A percentile compares a stretch with the other conserved stretches of the same genome.
Evolutionary conservation across 305 asterid species (phyloP).

Genomic region (Ilex paraguariensis): DNA sequence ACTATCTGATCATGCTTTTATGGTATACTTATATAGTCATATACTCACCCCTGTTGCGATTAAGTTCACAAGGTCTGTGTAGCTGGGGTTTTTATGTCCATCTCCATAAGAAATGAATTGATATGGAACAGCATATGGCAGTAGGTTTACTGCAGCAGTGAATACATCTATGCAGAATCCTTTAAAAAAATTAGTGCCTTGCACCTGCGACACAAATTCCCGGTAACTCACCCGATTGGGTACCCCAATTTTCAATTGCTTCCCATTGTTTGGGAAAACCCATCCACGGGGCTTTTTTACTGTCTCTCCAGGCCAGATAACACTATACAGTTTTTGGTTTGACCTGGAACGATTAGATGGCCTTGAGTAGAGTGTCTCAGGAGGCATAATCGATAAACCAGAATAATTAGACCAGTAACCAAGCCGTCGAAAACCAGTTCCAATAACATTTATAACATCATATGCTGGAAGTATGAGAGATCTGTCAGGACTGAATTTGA

Average conservation of each 20-base stretch:
- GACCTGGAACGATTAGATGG: conserved; percentile 30
- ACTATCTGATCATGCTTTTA: background rate
- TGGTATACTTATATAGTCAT: conserved; percentile 1
- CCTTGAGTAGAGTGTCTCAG: conserved; percentile 31
- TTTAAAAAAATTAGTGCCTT: conserved; percentile 30
- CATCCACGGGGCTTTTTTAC: conserved; percentile 45
- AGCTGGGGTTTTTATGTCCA: conserved; percentile 37
- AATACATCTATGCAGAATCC: conserved; percentile 51
- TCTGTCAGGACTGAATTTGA: conserved; percentile 36
- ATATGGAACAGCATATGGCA: conserved; percentile 47
- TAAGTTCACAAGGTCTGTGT: conserved; percentile 26
- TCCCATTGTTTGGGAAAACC: conserved; percentile 49
- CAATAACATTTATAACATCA: conserved; percentile 41
- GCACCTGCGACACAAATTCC: conserved; percentile 41
- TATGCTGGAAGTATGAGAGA: conserved; percentile 34
- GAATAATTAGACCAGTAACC: conserved; percentile 52
- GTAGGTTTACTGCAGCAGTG: conserved; percentile 37
- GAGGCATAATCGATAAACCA: conserved; percentile 38
- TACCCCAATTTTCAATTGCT: conserved; percentile 39
- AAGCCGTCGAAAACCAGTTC: conserved; percentile 38
- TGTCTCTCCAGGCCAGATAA: conserved; percentile 46
- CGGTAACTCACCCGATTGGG: conserved; percentile 37
- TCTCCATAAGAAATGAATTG: conserved; percentile 38
- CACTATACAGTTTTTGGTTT: conserved; percentile 26
- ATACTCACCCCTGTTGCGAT: conserved; percentile 37